Evolutionary conservation across 2,329 filamentous ascomycete species (phyloP).

Genomic region (Curvularia spicifera): DNA sequence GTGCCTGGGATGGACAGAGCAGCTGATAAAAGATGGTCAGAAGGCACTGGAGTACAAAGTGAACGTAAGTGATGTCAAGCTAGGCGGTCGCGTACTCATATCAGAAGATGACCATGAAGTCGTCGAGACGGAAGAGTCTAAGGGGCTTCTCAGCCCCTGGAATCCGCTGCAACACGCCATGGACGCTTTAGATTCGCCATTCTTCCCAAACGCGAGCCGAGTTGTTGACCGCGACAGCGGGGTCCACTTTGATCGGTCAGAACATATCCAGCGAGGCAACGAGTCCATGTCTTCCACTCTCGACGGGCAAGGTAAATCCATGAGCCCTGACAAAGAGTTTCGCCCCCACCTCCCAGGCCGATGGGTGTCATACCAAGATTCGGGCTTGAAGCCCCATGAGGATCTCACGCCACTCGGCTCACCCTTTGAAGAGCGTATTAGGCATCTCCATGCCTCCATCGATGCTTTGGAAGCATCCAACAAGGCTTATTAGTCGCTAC

Average conservation of each 20-base stretch:
- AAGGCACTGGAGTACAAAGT: conserved; percentile 87
- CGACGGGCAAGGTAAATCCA: conserved; percentile 2
- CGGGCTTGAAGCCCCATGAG: conserved; percentile 7
- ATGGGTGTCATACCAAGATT: conserved; percentile 19
- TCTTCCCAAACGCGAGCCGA: conserved; percentile 26
- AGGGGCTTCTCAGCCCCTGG: conserved; percentile 48
- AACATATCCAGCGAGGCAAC: conserved; percentile 25
- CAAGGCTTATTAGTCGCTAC: neutral
- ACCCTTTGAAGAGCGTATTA: conserved; percentile 36
- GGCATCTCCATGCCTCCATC: conserved; percentile 32
- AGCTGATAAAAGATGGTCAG: conserved; percentile 84
- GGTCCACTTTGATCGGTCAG: conserved; percentile 43
- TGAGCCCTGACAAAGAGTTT: conserved; percentile 16
- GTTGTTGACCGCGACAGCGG: conserved; percentile 49
- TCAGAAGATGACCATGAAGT: conserved; percentile 65
- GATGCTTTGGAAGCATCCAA: conserved; percentile 29
- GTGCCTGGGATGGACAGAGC: conserved; percentile 88
- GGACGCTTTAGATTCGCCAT: conserved; percentile 28
- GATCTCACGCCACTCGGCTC: conserved; percentile 36
- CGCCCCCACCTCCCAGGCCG: conserved; percentile 17
- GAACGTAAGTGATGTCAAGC: conserved; percentile 75
- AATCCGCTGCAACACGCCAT: conserved; percentile 38
- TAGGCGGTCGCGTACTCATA: conserved; percentile 80
- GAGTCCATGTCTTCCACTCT: conserved; percentile 8
- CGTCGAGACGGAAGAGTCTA: conserved; percentile 27